phyloP scores from a whole-genome alignment of 2,329 filamentous ascomycete genomes.

The Fusarium sp. region DNA sequence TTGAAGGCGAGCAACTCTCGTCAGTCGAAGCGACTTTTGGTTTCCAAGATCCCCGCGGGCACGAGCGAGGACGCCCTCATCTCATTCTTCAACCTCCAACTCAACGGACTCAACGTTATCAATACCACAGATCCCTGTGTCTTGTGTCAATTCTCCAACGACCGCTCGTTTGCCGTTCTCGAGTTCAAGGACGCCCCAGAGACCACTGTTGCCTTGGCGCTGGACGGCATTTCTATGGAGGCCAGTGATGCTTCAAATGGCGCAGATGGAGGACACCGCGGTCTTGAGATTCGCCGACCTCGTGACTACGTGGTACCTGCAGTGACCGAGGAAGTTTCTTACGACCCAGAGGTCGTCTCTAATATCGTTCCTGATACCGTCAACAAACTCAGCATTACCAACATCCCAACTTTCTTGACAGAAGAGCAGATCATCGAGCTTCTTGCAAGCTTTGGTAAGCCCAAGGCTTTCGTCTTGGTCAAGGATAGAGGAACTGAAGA shows the following conservation, averaged over 20 bases:
- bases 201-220: conserved; percentile 87
- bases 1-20: conserved; percentile 93
- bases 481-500: conserved; percentile 88
- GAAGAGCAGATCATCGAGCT: conserved; percentile 95
- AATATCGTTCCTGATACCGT: conserved; percentile 88
- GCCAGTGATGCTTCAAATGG: conserved; percentile 70
- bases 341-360: conserved; percentile 81
- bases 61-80: conserved; percentile 81
- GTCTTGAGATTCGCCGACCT: conserved; percentile 83
- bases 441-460: conserved; percentile 87
- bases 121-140: conserved; percentile 86
- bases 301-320: conserved; percentile 98
- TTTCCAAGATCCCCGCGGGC: conserved; percentile 80
- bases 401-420: conserved; percentile 86
- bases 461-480: conserved; percentile 91
- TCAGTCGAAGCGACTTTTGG: conserved; percentile 91
- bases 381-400: conserved; percentile 93
- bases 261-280: conserved; percentile 63
- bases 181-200: conserved; percentile 92
- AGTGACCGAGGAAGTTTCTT: conserved; percentile 76
- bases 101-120: conserved; percentile 96
- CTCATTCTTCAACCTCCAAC: conserved; percentile 93
- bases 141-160: conserved; percentile 82
- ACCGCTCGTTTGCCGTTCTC: conserved; percentile 83
- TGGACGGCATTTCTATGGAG: conserved; percentile 91